Conservation (phyloP, 305 asterid species). For the Ajuga reptans region DNA sequence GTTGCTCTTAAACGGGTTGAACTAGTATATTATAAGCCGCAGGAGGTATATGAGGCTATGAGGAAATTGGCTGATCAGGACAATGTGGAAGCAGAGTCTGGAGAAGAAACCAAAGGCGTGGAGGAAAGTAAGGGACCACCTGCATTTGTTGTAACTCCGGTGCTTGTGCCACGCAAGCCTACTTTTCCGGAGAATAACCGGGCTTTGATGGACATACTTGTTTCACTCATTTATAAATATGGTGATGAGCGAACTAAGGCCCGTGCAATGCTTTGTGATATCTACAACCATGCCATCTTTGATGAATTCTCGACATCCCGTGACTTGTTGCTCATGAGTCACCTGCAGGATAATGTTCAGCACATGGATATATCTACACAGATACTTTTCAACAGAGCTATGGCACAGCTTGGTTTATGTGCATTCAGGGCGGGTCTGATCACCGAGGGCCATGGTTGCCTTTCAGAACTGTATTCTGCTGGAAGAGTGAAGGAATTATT, state of each 20-base stretch:
- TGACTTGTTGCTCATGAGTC: slow-evolving; percentile 90
- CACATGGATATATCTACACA: slow-evolving; percentile 98
- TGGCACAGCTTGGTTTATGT: slow-evolving; percentile 94
- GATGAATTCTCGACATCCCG: slow-evolving; percentile 82
- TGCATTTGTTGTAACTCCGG: slow-evolving; percentile 55
- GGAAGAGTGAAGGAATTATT: slow-evolving; percentile 95
- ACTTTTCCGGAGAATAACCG: slow-evolving; percentile 73
- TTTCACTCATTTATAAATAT: slow-evolving; percentile 57
- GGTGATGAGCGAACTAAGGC: slow-evolving; percentile 80
- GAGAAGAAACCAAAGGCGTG: slow-evolving; percentile 43
- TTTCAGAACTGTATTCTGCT: slow-evolving; percentile 79
- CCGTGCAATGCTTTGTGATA: slow-evolving; percentile 98
- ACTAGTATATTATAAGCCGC: slow-evolving; percentile 84
- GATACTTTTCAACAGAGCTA: slow-evolving; percentile 78
- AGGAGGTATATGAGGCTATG: slow-evolving; percentile 91
- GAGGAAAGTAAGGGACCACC: slow-evolving; percentile 61
- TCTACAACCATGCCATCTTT: slow-evolving; percentile 77
- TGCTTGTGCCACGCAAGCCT: slow-evolving; percentile 71
- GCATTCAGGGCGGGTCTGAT: slow-evolving; percentile 82
- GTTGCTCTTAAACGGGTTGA: slow-evolving; percentile 89
- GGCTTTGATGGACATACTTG: slow-evolving; percentile 62
- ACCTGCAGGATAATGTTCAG: slow-evolving; percentile 84
- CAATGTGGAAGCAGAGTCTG: slow-evolving; percentile 40
- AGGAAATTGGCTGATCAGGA: slow-evolving; percentile 74
- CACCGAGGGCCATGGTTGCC: slow-evolving; percentile 71